A percentile compares a stretch with the other conserved stretches of the same genome.
phyloP scores from a whole-genome alignment of 2,329 filamentous ascomycete species.

The Aspergillus sp. region DNA sequence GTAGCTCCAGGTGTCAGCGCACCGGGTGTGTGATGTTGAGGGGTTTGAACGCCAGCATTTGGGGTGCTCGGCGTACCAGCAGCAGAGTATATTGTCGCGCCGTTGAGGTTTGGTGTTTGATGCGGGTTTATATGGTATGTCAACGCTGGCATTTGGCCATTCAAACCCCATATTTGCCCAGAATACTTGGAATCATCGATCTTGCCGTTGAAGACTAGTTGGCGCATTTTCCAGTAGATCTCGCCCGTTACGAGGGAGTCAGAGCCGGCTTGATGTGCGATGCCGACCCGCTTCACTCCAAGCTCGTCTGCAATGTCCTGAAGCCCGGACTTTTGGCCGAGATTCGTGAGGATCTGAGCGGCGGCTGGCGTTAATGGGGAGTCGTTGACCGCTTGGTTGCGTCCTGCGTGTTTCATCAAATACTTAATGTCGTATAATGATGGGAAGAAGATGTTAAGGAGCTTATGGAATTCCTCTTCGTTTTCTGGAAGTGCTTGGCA shows the following conservation, averaged over 20 bases:
- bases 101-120: constrained; percentile 57
- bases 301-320: constrained; percentile 93
- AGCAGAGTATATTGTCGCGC: constrained; percentile 49
- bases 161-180: constrained; percentile 91
- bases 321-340: constrained; percentile 86
- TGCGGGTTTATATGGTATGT: constrained; percentile 46
- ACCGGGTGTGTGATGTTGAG: constrained; percentile 51
- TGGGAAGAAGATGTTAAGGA: constrained; percentile 91
- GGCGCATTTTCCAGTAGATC: constrained; percentile 91
- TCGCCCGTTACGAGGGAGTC: constrained; percentile 91
- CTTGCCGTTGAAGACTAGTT: constrained; percentile 80
- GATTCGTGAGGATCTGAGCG: constrained; percentile 74
- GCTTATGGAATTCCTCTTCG: constrained; percentile 82
- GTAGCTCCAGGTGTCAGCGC: constrained; percentile 77
- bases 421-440: constrained; percentile 95
- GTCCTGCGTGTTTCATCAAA: constrained; percentile 85
- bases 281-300: constrained; percentile 83
- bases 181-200: constrained; percentile 76
- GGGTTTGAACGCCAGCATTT: constrained; percentile 54
- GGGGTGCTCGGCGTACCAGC: constrained; percentile 67
- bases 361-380: constrained; percentile 65
- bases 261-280: constrained; percentile 87
- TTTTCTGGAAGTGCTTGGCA: constrained; percentile 81
- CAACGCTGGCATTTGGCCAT: constrained; percentile 64
- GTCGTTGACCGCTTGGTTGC: constrained; percentile 63